Conservation (phyloP, 176 grass and related monocot genomes). For the Calamus simplicifolius region DNA sequence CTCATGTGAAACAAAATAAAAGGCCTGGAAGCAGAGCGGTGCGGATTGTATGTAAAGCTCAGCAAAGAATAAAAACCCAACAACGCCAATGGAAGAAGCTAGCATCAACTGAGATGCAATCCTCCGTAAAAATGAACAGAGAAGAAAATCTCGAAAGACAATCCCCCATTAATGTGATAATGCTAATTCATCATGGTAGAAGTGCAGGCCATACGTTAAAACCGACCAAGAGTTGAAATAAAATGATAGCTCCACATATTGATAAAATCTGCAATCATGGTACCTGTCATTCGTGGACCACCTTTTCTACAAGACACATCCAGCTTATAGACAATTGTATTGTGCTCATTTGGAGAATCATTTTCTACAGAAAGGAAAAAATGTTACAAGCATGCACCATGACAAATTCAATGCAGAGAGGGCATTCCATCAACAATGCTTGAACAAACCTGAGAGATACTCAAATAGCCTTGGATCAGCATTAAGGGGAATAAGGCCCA, state of each 20-base stretch:
- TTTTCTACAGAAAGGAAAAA: conserved; percentile 43
- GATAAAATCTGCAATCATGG: conserved; percentile 9
- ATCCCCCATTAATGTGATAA: too few species aligned
- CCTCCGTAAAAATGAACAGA: too few species aligned
- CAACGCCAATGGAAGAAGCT: too few species aligned
- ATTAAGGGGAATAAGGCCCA: conserved; percentile 85
- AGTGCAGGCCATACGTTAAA: too few species aligned
- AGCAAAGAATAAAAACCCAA: too few species aligned
- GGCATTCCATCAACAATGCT: not conserved
- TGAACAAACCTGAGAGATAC: conserved; percentile 53
- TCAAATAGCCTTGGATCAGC: conserved; percentile 87
- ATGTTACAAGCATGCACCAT: not conserved
- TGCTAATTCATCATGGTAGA: too few species aligned
- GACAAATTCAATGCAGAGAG: too few species aligned
- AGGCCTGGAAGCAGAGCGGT: too few species aligned
- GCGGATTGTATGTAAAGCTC: too few species aligned
- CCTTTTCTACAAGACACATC: conserved; percentile 55
- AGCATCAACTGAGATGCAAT: too few species aligned
- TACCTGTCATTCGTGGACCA: conserved; percentile 63
- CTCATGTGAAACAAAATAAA: too few species aligned
- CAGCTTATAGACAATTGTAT: conserved; percentile 85
- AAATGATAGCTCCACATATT: not conserved
- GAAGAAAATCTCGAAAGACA: too few species aligned
- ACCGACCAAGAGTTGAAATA: not conserved
- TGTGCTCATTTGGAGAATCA: conserved; percentile 81